Conservation (phyloP, 192 early-diverging fungal genomes). For the Entophlyctis luteolus region DNA sequence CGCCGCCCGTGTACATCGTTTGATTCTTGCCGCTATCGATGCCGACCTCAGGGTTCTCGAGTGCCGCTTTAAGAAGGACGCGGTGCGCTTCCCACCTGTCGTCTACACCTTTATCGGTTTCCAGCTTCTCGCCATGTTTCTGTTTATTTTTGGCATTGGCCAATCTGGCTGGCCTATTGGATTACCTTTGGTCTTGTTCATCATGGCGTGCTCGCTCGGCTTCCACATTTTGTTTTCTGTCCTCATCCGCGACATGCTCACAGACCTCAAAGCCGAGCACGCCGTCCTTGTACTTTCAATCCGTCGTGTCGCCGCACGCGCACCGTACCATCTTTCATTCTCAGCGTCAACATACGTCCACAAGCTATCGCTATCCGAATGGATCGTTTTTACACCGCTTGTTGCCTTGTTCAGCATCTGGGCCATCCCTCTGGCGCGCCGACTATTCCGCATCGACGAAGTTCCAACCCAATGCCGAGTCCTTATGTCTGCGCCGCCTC, state of each 20-base stretch:
- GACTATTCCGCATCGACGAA: background rate
- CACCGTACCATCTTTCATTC: slow-evolving; percentile 9
- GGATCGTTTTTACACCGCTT: background rate
- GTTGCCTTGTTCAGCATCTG: background rate
- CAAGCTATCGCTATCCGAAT: background rate
- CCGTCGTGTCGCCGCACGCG: background rate
- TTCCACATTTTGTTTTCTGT: slow-evolving; percentile 5
- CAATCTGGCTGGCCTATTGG: background rate
- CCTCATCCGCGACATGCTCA: slow-evolving; percentile 15
- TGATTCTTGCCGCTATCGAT: slow-evolving; percentile 20
- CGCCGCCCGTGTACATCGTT: slow-evolving; percentile 12
- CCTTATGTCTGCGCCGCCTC: background rate
- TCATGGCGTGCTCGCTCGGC: background rate
- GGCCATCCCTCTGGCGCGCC: background rate
- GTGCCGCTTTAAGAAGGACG: slow-evolving; percentile 10
- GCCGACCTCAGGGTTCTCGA: slow-evolving; percentile 21
- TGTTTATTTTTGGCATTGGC: slow-evolving; percentile 14
- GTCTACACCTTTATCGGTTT: slow-evolving; percentile 17
- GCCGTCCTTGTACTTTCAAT: background rate
- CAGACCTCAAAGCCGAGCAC: slow-evolving; percentile 19
- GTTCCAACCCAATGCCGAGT: background rate
- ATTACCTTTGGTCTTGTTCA: background rate
- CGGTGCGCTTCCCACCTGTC: slow-evolving; percentile 15
- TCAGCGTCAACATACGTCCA: slow-evolving; percentile 1
- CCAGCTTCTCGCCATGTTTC: slow-evolving; percentile 10